These are phyloP conservation scores for Schizonepeta tenuifolia DNA, from an alignment of 257 asterid genomes.

Conservation along the genomic window DNA sequence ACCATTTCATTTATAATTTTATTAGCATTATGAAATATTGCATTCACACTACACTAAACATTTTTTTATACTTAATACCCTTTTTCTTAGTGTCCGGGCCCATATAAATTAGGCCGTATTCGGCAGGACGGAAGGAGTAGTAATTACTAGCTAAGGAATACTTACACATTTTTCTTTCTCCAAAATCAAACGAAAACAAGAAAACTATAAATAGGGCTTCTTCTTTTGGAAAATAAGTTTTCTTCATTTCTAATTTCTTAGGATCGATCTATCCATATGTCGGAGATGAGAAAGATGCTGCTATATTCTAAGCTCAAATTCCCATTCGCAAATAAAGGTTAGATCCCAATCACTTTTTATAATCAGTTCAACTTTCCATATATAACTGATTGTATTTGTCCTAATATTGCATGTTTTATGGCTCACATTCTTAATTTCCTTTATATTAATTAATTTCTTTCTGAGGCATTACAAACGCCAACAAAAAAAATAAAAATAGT, in stretches of 20 bases:
- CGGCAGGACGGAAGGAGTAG: too few relatives aligned
- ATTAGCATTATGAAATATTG: too few relatives aligned
- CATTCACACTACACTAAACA: too few relatives aligned
- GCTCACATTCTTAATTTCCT: background rate
- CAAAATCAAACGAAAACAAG: background rate
- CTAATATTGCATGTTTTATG: too few relatives aligned
- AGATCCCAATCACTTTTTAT: background rate
- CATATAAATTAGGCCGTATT: too few relatives aligned
- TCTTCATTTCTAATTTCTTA: background rate
- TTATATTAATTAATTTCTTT: background rate
- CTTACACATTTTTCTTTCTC: slow-evolving; percentile 12
- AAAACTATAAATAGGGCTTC: slow-evolving; percentile 25
- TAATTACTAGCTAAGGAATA: slow-evolving; percentile 19
- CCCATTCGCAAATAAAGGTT: slow-evolving; percentile 41
- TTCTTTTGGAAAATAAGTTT: slow-evolving; percentile 11
- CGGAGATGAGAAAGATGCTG: slow-evolving; percentile 28
- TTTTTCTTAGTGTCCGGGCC: too few relatives aligned
- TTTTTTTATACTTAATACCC: too few relatives aligned
- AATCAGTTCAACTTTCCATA: background rate
- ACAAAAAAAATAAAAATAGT: too few relatives aligned
- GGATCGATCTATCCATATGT: background rate
- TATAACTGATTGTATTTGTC: background rate
- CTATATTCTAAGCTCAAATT: slow-evolving; percentile 39
- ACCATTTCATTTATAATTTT: too few relatives aligned
- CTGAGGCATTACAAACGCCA: too few relatives aligned